Base-by-base conservation (phyloP, 2,329 filamentous ascomycete genomes). In the Byssochlamys sp. region DNA sequence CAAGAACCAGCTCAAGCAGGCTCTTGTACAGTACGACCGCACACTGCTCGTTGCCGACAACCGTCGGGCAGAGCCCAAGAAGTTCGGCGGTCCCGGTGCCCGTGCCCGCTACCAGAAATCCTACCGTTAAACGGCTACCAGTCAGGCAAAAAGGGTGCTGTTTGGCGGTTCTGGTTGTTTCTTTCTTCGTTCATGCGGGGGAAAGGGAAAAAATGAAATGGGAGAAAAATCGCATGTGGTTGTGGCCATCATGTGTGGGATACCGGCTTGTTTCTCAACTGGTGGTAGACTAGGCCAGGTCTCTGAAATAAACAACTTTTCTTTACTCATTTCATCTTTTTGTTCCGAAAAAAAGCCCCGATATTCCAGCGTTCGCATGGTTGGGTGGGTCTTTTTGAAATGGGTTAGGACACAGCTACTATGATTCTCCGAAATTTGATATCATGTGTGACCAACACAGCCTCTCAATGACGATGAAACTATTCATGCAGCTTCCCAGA, bases 1-100 rank as follows among this genome's bases (percentile, higher is more conserved):
- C 83, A 99, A 99, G 89, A 96, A 97, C 87, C 84, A 91, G 81
- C 86, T 99, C 75, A 99, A 97, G 90, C 88, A 92, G 81, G 89
- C 90, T 69, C 87, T 99, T 70, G 89, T 92, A 74, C 86, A 91
- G 78, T 99, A 92, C 84, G 91, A 96, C 84, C 87, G 91, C 75
- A 95, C 91, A 77, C 88, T 99, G 69, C 89, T 99, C 75, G 94
- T 99, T 73, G 94, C 94, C 80, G 94, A 99, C 81, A 96, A 96
- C 88, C 89, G 94, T 80, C 90, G 94, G 73, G 94, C 90, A 80
- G 94, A 99, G 86, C 92, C 92, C 81, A 97, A 97, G 91, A 96
- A 96, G 85, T 81, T 81, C 74, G 80, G 79, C 73, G 78, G 78
- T 89, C 88, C 85, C 72, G 92, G 92, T 86, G 92, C 94, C 77